Conservation (phyloP, 2,329 filamentous ascomycete species). For the Colletotrichum sp. region DNA sequence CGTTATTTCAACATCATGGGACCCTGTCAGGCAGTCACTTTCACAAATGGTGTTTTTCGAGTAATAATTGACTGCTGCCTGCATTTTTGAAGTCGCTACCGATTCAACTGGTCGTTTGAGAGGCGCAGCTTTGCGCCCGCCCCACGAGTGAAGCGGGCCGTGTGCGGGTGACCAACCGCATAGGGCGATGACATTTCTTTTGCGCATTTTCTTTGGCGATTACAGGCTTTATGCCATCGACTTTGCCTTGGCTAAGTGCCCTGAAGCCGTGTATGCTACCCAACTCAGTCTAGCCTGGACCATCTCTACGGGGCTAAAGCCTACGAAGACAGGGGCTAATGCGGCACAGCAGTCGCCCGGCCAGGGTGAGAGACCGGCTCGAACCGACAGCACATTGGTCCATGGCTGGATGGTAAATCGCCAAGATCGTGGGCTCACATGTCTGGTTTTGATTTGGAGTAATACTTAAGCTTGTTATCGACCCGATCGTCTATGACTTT, state of each 20-base stretch:
- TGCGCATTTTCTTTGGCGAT: background rate
- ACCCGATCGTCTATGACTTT: background rate
- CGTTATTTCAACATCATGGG: background rate
- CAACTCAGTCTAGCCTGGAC: background rate
- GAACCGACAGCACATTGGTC: background rate
- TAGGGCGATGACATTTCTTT: background rate
- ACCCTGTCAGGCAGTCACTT: background rate
- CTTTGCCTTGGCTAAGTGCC: fast-evolving
- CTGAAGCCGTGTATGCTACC: background rate
- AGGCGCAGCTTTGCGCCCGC: background rate
- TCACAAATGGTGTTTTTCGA: background rate
- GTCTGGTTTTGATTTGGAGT: background rate
- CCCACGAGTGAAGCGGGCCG: background rate
- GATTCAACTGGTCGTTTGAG: background rate
- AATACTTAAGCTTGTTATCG: background rate
- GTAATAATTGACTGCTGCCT: background rate
- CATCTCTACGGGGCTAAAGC: background rate
- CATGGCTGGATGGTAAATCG: background rate
- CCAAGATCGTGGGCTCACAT: background rate
- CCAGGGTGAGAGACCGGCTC: background rate
- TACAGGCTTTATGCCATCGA: background rate
- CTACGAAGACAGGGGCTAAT: background rate
- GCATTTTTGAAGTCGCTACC: background rate
- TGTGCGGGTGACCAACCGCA: background rate
- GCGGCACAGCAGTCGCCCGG: conserved; percentile 5